Conservation (phyloP, 257 asterid species). For the Solanum chiquidenum region DNA sequence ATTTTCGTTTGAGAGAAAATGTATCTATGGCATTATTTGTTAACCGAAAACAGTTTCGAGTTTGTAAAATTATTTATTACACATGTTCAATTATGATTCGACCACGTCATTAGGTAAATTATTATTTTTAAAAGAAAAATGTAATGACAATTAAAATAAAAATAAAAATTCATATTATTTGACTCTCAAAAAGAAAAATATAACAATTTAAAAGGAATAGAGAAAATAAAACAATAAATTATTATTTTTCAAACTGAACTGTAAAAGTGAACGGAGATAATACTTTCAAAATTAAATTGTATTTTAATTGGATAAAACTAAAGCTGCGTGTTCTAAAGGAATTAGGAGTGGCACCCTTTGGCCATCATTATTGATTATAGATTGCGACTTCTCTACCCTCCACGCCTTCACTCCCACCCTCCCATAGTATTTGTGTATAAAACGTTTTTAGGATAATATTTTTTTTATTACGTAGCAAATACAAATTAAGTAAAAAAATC, state of each 20-base stretch:
- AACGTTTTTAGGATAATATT: not conserved
- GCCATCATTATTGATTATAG: not conserved
- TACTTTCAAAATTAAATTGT: not conserved
- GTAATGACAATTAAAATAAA: too few species aligned
- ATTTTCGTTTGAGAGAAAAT: too few species aligned
- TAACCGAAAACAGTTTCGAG: accelerated
- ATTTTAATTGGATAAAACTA: not conserved
- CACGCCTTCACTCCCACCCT: not conserved
- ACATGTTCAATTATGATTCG: not conserved
- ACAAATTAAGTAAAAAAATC: not conserved
- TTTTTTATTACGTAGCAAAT: not conserved
- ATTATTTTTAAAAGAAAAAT: too few species aligned
- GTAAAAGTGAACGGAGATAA: not conserved
- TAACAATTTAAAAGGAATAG: too few species aligned
- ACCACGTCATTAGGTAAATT: too few species aligned
- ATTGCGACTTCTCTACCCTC: not conserved
- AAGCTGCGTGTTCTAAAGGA: not conserved
- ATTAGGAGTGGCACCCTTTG: not conserved
- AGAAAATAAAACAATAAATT: too few species aligned
- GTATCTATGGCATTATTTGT: too few species aligned
- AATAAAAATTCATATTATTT: too few species aligned
- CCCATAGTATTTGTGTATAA: not conserved
- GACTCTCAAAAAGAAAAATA: too few species aligned
- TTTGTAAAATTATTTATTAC: too few species aligned
- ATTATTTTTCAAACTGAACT: too few species aligned